Evolutionary conservation across 139 green algal species (phyloP).

Genomic region (Microglena sp.): DNA sequence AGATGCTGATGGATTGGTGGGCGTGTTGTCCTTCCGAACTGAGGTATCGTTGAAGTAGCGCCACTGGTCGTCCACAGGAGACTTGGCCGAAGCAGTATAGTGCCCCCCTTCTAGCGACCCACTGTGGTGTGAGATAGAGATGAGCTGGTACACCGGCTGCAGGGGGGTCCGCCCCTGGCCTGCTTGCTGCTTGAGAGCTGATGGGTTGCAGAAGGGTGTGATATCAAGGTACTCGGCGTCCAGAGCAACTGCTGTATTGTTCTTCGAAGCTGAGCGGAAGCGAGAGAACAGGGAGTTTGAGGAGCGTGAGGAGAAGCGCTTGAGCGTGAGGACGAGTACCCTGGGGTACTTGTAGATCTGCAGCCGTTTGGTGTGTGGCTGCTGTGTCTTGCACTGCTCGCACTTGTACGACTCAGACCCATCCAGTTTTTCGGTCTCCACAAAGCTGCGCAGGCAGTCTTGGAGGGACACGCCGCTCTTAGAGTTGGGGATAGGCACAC

Average conservation of each 20-base stretch:
- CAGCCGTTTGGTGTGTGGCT: slow-evolving; percentile 49
- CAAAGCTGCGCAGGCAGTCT: slow-evolving; percentile 32
- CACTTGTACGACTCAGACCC: slow-evolving; percentile 43
- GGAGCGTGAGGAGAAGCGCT: slow-evolving; percentile 39
- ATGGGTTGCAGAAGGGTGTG: slow-evolving; percentile 40
- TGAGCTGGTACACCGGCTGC: slow-evolving; percentile 41
- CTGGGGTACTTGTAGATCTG: slow-evolving; percentile 37
- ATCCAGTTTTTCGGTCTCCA: slow-evolving; percentile 24
- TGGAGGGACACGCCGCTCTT: slow-evolving; percentile 15
- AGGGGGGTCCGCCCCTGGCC: background rate
- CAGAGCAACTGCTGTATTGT: slow-evolving; percentile 37
- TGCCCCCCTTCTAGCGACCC: slow-evolving; percentile 54
- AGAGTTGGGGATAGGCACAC: slow-evolving; percentile 48
- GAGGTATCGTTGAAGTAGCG: slow-evolving; percentile 47
- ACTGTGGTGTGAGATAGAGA: slow-evolving; percentile 45
- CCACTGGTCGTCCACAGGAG: slow-evolving; percentile 29
- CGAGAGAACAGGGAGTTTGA: slow-evolving; percentile 13
- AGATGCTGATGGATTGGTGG: slow-evolving; percentile 13
- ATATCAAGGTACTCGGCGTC: slow-evolving; percentile 41
- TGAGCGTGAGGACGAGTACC: slow-evolving; percentile 55
- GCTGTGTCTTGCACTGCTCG: slow-evolving; percentile 39
- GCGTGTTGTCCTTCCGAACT: slow-evolving; percentile 14
- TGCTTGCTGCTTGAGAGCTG: slow-evolving; percentile 12
- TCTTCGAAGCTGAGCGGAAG: slow-evolving; percentile 30
- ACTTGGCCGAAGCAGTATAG: slow-evolving; percentile 48